A percentile compares a stretch with the other conserved stretches of the same genome.
phyloP scores from a whole-genome alignment of 768 basidiomycete species.

The Hericium rajendrae region DNA sequence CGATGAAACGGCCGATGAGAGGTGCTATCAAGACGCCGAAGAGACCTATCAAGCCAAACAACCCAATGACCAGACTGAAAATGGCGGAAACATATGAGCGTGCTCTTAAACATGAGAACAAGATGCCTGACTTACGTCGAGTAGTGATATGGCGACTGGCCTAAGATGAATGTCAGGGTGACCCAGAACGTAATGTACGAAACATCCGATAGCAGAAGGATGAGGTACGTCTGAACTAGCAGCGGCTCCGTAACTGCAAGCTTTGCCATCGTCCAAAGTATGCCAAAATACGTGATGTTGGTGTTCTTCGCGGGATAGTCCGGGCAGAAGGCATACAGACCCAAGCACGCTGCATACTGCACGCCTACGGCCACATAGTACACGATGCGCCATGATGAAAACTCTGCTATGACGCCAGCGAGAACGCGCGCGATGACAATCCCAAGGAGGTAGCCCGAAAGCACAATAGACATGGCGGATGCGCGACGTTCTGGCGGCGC shows the following conservation, averaged over 20 bases:
- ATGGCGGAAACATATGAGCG: background rate
- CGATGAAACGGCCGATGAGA: constrained; percentile 10
- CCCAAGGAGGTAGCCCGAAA: constrained; percentile 57
- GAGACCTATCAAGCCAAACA: constrained; percentile 35
- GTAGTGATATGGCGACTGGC: constrained; percentile 65
- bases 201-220: constrained; percentile 50
- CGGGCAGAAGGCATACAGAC: constrained; percentile 6
- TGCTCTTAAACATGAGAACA: background rate
- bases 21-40: constrained; percentile 21
- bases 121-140: constrained; percentile 39
- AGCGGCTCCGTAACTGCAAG: constrained; percentile 71
- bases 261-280: constrained; percentile 70
- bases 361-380: constrained; percentile 34
- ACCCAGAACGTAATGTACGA: constrained; percentile 40
- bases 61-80: constrained; percentile 26
- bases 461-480: constrained; percentile 65
- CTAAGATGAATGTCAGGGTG: constrained; percentile 74
- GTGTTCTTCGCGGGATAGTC: constrained; percentile 9
- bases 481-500: constrained; percentile 70
- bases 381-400: constrained; percentile 29
- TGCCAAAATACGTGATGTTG: constrained; percentile 26
- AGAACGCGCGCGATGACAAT: constrained; percentile 63
- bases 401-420: constrained; percentile 32
- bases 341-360: background rate
- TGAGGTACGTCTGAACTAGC: constrained; percentile 56